phyloP scores from a whole-genome alignment of 2,329 filamentous ascomycete species.

The Aspergillus latus region DNA sequence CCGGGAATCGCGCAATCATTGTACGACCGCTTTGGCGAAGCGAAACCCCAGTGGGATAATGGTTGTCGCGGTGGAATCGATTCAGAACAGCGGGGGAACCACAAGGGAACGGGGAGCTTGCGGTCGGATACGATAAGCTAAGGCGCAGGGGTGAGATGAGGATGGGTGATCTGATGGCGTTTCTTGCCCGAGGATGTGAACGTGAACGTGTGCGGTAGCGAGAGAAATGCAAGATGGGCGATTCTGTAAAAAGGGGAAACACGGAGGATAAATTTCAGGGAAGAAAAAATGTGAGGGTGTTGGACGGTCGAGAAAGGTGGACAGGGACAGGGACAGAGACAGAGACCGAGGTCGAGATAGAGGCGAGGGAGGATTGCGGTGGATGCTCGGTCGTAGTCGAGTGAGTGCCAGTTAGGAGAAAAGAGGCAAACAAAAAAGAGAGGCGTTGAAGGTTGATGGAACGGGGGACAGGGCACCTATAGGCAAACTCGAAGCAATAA shows the following conservation, averaged over 20 bases:
- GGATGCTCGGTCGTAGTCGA: not conserved
- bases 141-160: not conserved
- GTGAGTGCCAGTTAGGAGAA: not conserved
- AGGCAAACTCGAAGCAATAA: not conserved
- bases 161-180: not conserved
- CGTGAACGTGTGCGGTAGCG: not conserved
- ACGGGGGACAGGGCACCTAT: not conserved
- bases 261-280: not conserved
- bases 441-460: not conserved
- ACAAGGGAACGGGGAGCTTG: not conserved
- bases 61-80: not conserved
- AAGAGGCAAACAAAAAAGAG: not conserved
- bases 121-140: slow-evolving; percentile 1
- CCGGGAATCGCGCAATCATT: not conserved
- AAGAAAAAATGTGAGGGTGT: not conserved
- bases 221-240: not conserved
- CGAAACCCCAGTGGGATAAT: not conserved
- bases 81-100: not conserved
- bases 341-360: not conserved
- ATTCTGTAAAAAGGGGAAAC: not conserved
- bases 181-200: not conserved
- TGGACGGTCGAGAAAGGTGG: not conserved
- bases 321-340: not conserved
- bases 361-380: not conserved
- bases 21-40: slow-evolving; percentile 1